These are phyloP conservation scores for Leptodontidium sp. DNA, from an alignment of 2,329 filamentous ascomycete genomes.

Conservation along the genomic window DNA sequence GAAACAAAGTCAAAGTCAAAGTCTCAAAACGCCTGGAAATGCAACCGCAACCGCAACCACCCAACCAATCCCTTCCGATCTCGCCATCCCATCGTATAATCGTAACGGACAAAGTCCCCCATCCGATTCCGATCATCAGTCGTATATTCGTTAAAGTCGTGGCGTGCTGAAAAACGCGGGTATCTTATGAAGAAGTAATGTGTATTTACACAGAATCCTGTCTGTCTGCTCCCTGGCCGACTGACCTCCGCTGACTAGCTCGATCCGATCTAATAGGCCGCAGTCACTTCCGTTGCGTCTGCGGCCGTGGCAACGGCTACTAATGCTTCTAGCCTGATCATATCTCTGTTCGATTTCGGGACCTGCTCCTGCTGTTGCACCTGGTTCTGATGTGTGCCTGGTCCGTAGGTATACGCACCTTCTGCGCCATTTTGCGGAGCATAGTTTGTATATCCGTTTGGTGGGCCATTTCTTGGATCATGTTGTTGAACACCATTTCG, in stretches of 20 bases:
- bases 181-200: constrained; percentile 39
- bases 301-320: constrained; percentile 72
- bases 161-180: constrained; percentile 41
- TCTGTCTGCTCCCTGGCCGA: background rate
- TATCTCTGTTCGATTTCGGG: constrained; percentile 52
- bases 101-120: background rate
- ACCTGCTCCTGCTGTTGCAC: constrained; percentile 48
- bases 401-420: constrained; percentile 40
- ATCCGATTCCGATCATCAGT: background rate
- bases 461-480: constrained; percentile 25
- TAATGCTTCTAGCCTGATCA: constrained; percentile 66
- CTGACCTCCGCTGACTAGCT: background rate
- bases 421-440: constrained; percentile 32
- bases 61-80: background rate
- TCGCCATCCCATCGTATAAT: background rate
- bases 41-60: background rate
- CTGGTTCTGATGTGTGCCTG: constrained; percentile 43
- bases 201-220: constrained; percentile 37
- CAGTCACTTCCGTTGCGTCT: constrained; percentile 47
- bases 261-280: constrained; percentile 38
- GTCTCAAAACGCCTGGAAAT: constrained; percentile 8
- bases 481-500: constrained; percentile 38
- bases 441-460: constrained; percentile 45
- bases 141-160: constrained; percentile 30
- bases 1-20: background rate